phyloP scores from a whole-genome alignment of 768 basidiomycete genomes.

The Suillus paluster region DNA sequence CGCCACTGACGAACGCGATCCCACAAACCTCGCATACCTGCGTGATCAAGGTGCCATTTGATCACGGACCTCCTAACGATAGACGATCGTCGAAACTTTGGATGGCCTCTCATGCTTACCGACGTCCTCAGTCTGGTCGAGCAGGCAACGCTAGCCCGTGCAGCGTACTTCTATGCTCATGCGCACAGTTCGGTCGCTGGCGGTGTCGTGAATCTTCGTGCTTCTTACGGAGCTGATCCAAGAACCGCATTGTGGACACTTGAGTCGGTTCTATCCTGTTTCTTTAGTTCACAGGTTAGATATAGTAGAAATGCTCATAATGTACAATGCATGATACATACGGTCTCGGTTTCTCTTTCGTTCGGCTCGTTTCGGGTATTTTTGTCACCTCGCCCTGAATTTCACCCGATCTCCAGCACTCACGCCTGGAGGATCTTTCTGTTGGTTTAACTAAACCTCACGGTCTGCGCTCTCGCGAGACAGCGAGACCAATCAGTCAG shows the following conservation, averaged over 20 bases:
- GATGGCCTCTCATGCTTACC: conserved; percentile 48
- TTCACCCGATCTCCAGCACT: too few species aligned
- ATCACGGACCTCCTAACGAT: conserved; percentile 46
- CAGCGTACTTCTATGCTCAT: conserved; percentile 48
- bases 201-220: conserved; percentile 46
- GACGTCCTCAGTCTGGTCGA: conserved; percentile 48
- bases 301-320: too few species aligned
- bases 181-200: conserved; percentile 45
- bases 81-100: conserved; percentile 43
- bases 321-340: too few species aligned
- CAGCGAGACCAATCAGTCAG: too few species aligned
- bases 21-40: conserved; percentile 35
- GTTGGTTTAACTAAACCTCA: too few species aligned
- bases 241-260: conserved; percentile 43
- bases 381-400: too few species aligned
- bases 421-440: too few species aligned
- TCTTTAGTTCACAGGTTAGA: too few species aligned
- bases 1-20: conserved; percentile 48
- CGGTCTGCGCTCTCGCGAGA: too few species aligned
- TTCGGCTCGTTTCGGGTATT: too few species aligned
- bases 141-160: conserved; percentile 41
- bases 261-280: neutral
- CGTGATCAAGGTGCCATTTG: conserved; percentile 42
- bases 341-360: too few species aligned
- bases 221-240: conserved; percentile 43